phyloP scores from a whole-genome alignment of 2,329 filamentous ascomycete species.

The Neonectria coccinea region DNA sequence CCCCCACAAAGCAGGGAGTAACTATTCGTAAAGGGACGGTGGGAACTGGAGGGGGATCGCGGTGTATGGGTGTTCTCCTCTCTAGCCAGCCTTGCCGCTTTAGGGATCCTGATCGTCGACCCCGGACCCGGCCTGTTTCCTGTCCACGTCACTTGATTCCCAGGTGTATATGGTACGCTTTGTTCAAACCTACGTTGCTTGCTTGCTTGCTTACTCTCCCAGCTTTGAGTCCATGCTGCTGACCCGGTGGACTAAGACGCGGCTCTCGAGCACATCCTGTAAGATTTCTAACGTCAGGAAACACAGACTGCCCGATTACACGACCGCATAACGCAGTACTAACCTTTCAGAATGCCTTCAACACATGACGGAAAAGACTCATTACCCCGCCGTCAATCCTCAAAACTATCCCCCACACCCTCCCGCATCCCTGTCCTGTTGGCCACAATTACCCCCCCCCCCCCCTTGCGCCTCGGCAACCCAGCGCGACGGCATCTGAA shows the following conservation, averaged over 20 bases:
- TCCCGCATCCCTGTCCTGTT: constrained; percentile 23
- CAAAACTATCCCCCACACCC: constrained; percentile 25
- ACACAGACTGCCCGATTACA: not conserved
- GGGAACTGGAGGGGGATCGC: not conserved
- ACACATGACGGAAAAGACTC: not conserved
- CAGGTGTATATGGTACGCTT: not conserved
- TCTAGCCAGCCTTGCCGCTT: constrained; percentile 14
- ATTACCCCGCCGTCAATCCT: constrained; percentile 29
- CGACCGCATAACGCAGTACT: not conserved
- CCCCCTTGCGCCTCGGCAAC: constrained; percentile 32
- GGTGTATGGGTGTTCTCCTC: not conserved
- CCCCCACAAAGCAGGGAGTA: not conserved
- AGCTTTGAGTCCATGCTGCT: not conserved
- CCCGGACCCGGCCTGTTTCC: not conserved
- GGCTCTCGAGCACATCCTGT: not conserved
- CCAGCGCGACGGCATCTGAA: constrained; percentile 24
- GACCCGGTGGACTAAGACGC: not conserved
- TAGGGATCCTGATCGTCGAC: constrained; percentile 24
- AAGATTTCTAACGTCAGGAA: not conserved
- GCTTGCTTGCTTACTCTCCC: not conserved
- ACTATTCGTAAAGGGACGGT: not conserved
- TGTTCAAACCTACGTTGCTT: not conserved
- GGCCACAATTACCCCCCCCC: not conserved
- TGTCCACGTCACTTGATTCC: not conserved
- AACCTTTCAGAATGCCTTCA: not conserved